Evolutionary conservation across 805 yeast species (phyloP), one percentile per base, ranked within the genome.

Genomic region (Starmerella apis): DNA sequence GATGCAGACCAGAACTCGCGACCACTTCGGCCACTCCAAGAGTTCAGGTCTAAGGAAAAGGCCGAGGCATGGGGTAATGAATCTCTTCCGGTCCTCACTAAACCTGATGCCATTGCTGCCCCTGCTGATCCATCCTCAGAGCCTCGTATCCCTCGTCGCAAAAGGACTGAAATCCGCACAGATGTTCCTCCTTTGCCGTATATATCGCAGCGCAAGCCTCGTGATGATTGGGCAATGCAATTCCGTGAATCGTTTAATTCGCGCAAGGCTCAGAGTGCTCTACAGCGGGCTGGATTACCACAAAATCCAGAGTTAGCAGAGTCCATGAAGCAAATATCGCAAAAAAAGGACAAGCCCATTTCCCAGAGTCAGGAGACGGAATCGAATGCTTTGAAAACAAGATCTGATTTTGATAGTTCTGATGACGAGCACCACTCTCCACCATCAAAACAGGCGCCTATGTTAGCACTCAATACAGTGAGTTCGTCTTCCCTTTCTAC

Each of bases 191-290:
- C 23, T 18, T n/a, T 37, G 19, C 30, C 42, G 5, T 11, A 11
- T 5, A 11, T 24, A 5, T 8, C 42, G 30, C 32, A n/a, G 23
- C 23, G 33, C 23, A 41, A 27, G 33, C 32, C 44, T 1, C 44
- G 43, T 14, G 43, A 41, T 13, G 44, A 41, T 23, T 41, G 44
- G 44, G 44, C 44, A 6, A 11, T 11, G 23, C 44, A 41, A 13
- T 41, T 41, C 24, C 32, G 44, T 13, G 33, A 41, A 28, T 25
- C 44, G 22, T 41, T 41, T 23, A 41, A 20, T 19, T 10, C 14
- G 33, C 33, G 33, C 24, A 41, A 41, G 18, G 43, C 43, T 23
- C 43, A 23, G n/a, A 22, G 18, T 20, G 27, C 27, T 9, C 7
- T 37, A 18, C 16, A 37, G 27, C 41, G 41, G 16, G 41, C 41